Conservation (phyloP, 1,284 basidiomycete genomes). For the Cryptococcus neoformans region DNA sequence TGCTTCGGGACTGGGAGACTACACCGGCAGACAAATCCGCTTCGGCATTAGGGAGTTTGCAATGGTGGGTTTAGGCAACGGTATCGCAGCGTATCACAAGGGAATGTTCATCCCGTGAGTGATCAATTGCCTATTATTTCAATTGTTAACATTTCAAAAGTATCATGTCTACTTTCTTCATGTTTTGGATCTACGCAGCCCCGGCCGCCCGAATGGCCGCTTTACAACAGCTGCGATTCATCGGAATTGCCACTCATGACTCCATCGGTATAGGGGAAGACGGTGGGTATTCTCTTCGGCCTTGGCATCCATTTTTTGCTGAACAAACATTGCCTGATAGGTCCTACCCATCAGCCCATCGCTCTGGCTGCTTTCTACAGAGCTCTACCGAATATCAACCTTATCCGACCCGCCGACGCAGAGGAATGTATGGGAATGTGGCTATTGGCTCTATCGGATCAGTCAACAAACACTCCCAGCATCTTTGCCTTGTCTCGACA, state of each 20-base stretch:
- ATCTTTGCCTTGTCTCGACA: too few species aligned
- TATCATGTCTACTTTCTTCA: conserved; percentile 63
- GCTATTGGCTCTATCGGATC: too few species aligned
- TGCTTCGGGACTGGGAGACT: too few species aligned
- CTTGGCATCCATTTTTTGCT: background rate
- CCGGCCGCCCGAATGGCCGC: conserved; percentile 43
- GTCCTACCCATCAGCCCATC: conserved; percentile 25
- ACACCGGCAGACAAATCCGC: conserved; percentile 37
- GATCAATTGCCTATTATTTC: background rate
- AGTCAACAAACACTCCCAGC: too few species aligned
- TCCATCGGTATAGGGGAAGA: conserved; percentile 45
- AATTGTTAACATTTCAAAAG: conserved; percentile 30
- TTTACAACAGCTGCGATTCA: conserved; percentile 39
- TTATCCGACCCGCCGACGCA: conserved; percentile 9
- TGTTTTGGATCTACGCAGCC: conserved; percentile 47
- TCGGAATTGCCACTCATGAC: conserved; percentile 45
- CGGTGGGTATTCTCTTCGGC: conserved; percentile 8
- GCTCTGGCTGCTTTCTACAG: conserved; percentile 39
- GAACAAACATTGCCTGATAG: too few species aligned
- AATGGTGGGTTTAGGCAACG: conserved; percentile 40
- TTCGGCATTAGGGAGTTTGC: conserved; percentile 45
- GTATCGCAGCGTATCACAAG: conserved; percentile 30
- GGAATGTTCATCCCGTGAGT: conserved; percentile 36
- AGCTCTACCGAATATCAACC: conserved; percentile 38
- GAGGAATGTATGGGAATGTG: too few species aligned